Conservation (phyloP, 106 monocot genomes). For the Hemerocallis citrina region DNA sequence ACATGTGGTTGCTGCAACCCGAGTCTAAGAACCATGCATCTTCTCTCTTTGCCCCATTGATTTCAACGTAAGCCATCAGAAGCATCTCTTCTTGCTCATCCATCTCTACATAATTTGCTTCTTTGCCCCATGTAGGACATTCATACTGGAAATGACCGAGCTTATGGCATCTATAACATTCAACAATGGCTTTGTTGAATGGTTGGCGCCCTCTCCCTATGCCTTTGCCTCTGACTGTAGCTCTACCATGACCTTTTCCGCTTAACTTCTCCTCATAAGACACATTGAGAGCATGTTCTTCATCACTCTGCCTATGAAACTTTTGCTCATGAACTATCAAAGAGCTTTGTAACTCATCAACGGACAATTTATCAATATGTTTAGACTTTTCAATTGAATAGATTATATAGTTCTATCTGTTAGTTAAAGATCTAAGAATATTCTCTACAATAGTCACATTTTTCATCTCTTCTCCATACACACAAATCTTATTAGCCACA, state of each 20-base stretch:
- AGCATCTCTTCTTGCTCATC: no score
- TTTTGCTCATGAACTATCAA: no score
- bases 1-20: no score
- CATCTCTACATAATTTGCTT: no score
- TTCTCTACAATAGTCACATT: neutral
- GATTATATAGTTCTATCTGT: neutral
- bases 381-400: neutral
- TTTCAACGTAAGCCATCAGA: no score
- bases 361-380: neutral
- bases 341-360: neutral
- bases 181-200: neutral
- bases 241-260: neutral
- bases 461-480: neutral
- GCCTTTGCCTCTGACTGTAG: neutral
- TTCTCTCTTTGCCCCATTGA: no score
- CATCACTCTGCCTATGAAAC: neutral
- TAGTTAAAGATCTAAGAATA: neutral
- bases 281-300: neutral
- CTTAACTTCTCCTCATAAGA: neutral
- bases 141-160: no score
- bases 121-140: neutral
- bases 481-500: neutral
- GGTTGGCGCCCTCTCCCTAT: neutral
- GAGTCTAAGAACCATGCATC: no score
- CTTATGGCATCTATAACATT: neutral